Percentiles rank a stretch among this genome's conserved stretches.
Conservation (phyloP, 805 yeast genomes). For the Candida adriatica region DNA sequence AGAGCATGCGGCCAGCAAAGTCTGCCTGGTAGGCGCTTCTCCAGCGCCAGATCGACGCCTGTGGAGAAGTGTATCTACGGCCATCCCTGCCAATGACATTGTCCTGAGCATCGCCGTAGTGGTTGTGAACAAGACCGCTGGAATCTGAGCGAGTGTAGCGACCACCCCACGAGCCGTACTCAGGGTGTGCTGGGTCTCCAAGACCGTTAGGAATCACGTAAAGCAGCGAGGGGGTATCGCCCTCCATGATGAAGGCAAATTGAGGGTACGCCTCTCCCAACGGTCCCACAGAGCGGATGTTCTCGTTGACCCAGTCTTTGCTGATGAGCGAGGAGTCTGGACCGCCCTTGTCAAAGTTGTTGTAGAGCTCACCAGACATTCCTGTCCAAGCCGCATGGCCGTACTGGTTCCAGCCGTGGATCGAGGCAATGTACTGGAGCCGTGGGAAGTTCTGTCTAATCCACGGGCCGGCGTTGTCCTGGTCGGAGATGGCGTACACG, state of each 20-base stretch:
- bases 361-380: slow-evolving; percentile 23
- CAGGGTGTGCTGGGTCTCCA: slow-evolving; percentile 24
- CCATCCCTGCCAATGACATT: slow-evolving; percentile 4
- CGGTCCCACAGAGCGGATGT: slow-evolving; percentile 22
- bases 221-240: slow-evolving; percentile 26
- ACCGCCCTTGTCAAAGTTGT: slow-evolving; percentile 22
- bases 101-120: slow-evolving; percentile 23
- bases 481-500: slow-evolving; percentile 28
- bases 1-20: slow-evolving; percentile 27
- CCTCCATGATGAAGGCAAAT: slow-evolving; percentile 24
- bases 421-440: slow-evolving; percentile 22
- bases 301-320: slow-evolving; percentile 21
- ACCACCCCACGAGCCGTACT: slow-evolving; percentile 31
- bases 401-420: slow-evolving; percentile 25
- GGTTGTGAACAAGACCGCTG: slow-evolving; percentile 12
- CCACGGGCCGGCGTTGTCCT: slow-evolving; percentile 29
- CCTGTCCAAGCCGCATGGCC: slow-evolving; percentile 27
- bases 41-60: slow-evolving; percentile 30
- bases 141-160: slow-evolving; percentile 21
- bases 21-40: slow-evolving; percentile 25
- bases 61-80: slow-evolving; percentile 14
- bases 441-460: slow-evolving; percentile 23
- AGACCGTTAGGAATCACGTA: slow-evolving; percentile 26
- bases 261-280: slow-evolving; percentile 23
- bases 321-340: slow-evolving; percentile 21